Evolutionary conservation across 1,139 yeast genomes (phyloP), one percentile per base, ranked within the genome.

Genomic region (Hyphopichia burtonii): DNA sequence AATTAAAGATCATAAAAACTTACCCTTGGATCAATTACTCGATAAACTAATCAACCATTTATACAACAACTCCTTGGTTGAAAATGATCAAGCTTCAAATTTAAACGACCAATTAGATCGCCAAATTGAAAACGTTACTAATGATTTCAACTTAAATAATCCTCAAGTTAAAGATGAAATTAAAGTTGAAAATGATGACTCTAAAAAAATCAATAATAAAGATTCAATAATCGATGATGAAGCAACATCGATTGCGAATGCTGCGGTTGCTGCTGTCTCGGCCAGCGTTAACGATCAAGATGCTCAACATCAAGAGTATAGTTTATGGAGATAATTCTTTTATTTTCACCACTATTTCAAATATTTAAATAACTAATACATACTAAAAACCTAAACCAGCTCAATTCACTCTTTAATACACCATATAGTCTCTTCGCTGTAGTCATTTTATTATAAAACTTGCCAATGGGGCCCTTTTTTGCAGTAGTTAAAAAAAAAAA

Each of bases 221-320:
- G 34, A 31, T 11, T 17, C 19, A n/a, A 10, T 16, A 7, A 28
- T 28, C 30, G 45, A 47, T 9, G 53, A 55, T 36, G 70, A 65
- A 33, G 64, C 68, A 2, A 55, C 66, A 2, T 50, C 59, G 16
- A 64, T 65, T 17, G 71, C 71, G 15, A 65, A 58, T 40, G 71
- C 71, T 1, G 70, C 71, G 1, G 71, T 65, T 11, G 71, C 71
- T 0, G 71, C 71, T 0, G 70, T 65, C 1, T 45, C 66, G 3
- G 51, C 65, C 1, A 54, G 59, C 1, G 68, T 61, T 2, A 56
- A 56, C 15, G 60, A 50, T 1, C 66, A 59, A 15, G 62, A 56
- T 31, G 54, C 63, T 1, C 65, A 57, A 37, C 69, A 60, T 30
- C 71, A 66, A 46, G 70, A 65, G 43, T 67, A 66, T 47, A 61